These are phyloP conservation scores for Lojkania enalia DNA, from an alignment of 2,329 filamentous ascomycete genomes.

Conservation along the genomic window DNA sequence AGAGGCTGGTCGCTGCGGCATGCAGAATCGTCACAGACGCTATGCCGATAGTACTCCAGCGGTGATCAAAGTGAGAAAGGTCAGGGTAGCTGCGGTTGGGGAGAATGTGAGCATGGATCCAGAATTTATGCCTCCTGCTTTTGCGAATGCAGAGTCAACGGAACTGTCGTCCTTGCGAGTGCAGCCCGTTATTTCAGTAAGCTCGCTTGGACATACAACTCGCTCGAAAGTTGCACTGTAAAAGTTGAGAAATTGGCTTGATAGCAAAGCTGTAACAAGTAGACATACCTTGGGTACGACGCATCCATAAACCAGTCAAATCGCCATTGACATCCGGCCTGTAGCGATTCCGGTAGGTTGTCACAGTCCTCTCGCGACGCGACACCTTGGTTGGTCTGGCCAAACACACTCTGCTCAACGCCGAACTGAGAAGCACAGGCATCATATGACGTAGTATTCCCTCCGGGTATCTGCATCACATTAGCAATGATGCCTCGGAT, in stretches of 20 bases:
- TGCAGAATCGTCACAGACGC: slow-evolving; percentile 24
- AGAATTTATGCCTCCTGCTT: slow-evolving; percentile 3
- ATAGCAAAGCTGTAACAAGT: slow-evolving; percentile 3
- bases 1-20: slow-evolving; percentile 19
- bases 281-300: slow-evolving; percentile 35
- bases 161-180: slow-evolving; percentile 37
- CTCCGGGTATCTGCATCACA: slow-evolving; percentile 36
- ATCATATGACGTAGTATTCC: slow-evolving; percentile 40
- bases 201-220: slow-evolving; percentile 37
- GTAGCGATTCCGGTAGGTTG: slow-evolving; percentile 35
- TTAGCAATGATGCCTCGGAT: slow-evolving; percentile 12
- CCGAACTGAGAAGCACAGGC: slow-evolving; percentile 39
- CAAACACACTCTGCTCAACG: slow-evolving; percentile 39
- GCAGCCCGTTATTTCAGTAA: slow-evolving; percentile 41
- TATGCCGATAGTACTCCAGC: slow-evolving; percentile 30
- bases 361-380: slow-evolving; percentile 35
- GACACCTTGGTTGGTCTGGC: slow-evolving; percentile 32
- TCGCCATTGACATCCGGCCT: slow-evolving; percentile 36
- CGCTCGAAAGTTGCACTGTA: slow-evolving; percentile 43
- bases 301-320: slow-evolving; percentile 44
- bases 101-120: slow-evolving; percentile 21
- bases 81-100: slow-evolving; percentile 15
- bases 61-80: slow-evolving; percentile 22
- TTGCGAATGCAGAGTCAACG: slow-evolving; percentile 13
- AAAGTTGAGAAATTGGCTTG: slow-evolving; percentile 23